These are phyloP conservation scores for Trichoderma sp. DNA, from an alignment of 2,329 filamentous ascomycete species.

Conservation along the genomic window DNA sequence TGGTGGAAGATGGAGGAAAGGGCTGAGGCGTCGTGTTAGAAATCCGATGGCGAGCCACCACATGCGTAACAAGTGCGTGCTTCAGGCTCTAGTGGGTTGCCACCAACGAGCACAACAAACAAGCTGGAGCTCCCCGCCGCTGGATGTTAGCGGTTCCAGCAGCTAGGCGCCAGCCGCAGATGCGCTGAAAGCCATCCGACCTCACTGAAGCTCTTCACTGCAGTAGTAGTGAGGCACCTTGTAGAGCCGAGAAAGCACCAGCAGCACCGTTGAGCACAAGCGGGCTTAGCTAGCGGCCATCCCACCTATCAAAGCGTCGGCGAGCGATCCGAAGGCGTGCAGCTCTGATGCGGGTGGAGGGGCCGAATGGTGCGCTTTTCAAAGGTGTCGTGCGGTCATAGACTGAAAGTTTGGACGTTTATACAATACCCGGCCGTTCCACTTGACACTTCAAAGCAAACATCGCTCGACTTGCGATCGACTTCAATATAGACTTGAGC, in stretches of 20 bases:
- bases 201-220: neutral
- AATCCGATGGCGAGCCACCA: slow-evolving; percentile 3
- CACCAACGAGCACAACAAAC: neutral
- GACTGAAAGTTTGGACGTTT: slow-evolving; percentile 3
- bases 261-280: neutral
- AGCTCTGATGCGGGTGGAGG: slow-evolving; percentile 18
- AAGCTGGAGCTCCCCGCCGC: neutral
- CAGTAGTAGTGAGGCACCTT: too few relatives aligned
- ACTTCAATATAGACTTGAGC: too few relatives aligned
- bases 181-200: neutral
- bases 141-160: neutral
- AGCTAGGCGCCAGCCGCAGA: neutral
- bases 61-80: neutral
- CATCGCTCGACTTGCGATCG: too few relatives aligned
- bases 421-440: neutral
- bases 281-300: neutral
- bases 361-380: slow-evolving; percentile 22
- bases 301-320: slow-evolving; percentile 17
- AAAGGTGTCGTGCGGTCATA: slow-evolving; percentile 20
- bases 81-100: neutral
- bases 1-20: slow-evolving; percentile 1
- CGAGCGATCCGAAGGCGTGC: slow-evolving; percentile 11
- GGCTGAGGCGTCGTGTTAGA: neutral
- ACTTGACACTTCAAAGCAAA: too few relatives aligned
- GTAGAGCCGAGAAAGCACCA: too few relatives aligned